Conservation (phyloP, 2,329 filamentous ascomycete genomes). For the Beauveria brongniartii region DNA sequence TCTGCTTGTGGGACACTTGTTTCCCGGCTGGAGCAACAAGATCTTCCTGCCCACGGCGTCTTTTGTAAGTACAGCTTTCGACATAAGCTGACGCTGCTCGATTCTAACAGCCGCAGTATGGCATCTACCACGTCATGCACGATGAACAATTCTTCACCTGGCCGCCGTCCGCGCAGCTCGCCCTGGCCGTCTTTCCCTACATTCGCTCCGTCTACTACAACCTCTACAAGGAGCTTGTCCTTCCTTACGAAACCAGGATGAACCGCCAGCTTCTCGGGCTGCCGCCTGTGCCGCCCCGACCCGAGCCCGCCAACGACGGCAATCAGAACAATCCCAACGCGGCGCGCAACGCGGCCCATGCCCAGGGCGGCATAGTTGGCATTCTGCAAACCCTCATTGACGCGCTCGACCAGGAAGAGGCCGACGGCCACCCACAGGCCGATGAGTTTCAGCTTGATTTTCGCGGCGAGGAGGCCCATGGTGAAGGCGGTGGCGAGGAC, state of each 20-base stretch:
- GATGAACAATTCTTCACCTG: conserved; percentile 39
- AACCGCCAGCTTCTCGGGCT: conserved; percentile 38
- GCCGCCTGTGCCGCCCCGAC: conserved; percentile 21
- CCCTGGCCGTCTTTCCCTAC: conserved; percentile 42
- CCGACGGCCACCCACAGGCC: conserved; percentile 17
- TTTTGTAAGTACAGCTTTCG: conserved; percentile 25
- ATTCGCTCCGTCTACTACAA: conserved; percentile 36
- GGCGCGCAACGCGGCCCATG: background rate
- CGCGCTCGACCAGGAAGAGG: conserved; percentile 27
- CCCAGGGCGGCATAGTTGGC: conserved; percentile 24
- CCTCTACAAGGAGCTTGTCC: conserved; percentile 38
- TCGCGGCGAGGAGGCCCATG: conserved; percentile 6
- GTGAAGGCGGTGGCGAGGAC: conserved; percentile 18
- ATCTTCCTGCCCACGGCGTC: conserved; percentile 34
- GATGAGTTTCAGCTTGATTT: background rate
- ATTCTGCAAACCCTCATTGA: conserved; percentile 30
- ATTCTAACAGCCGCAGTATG: conserved; percentile 31
- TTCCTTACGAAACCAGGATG: conserved; percentile 39
- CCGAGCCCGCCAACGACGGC: conserved; percentile 9
- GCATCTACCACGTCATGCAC: conserved; percentile 35
- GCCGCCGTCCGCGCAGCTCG: conserved; percentile 46
- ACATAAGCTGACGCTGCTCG: background rate
- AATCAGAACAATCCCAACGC: background rate
- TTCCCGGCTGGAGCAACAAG: conserved; percentile 35
- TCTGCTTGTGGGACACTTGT: conserved; percentile 34